Conservation (phyloP, 2,329 filamentous ascomycete genomes). For the Penicillium sp. region DNA sequence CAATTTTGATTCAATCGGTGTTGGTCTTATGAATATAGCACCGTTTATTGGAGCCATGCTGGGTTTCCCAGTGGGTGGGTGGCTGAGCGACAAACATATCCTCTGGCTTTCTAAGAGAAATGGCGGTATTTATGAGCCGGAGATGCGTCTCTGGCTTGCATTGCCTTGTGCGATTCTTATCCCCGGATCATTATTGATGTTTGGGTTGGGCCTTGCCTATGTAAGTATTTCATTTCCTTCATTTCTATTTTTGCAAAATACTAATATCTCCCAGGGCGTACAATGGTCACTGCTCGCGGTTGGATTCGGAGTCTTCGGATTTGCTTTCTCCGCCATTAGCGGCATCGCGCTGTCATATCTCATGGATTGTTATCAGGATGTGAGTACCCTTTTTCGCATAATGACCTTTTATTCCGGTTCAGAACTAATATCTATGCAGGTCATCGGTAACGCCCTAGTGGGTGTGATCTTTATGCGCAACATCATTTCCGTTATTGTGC, state of each 20-base stretch:
- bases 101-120: slow-evolving; percentile 39
- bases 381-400: slow-evolving; percentile 1
- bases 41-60: slow-evolving; percentile 42
- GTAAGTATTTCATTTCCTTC: slow-evolving; percentile 1
- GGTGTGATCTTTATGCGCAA: slow-evolving; percentile 49
- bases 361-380: slow-evolving; percentile 33
- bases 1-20: slow-evolving; percentile 36
- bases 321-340: slow-evolving; percentile 18
- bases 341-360: slow-evolving; percentile 29
- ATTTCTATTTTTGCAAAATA: rapidly evolving
- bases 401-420: not conserved
- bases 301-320: slow-evolving; percentile 23
- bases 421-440: slow-evolving; percentile 23
- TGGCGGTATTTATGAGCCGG: slow-evolving; percentile 46
- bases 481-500: slow-evolving; percentile 43
- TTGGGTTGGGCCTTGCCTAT: slow-evolving; percentile 36
- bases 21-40: slow-evolving; percentile 43
- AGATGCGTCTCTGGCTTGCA: slow-evolving; percentile 43
- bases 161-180: slow-evolving; percentile 28
- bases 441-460: slow-evolving; percentile 50
- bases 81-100: slow-evolving; percentile 40
- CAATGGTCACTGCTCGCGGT: slow-evolving; percentile 33
- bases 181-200: slow-evolving; percentile 40
- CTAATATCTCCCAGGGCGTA: slow-evolving; percentile 12
- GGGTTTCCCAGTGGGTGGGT: slow-evolving; percentile 36